phyloP scores from a whole-genome alignment of 2,329 filamentous ascomycete species.

The Coleophoma cylindrospora region DNA sequence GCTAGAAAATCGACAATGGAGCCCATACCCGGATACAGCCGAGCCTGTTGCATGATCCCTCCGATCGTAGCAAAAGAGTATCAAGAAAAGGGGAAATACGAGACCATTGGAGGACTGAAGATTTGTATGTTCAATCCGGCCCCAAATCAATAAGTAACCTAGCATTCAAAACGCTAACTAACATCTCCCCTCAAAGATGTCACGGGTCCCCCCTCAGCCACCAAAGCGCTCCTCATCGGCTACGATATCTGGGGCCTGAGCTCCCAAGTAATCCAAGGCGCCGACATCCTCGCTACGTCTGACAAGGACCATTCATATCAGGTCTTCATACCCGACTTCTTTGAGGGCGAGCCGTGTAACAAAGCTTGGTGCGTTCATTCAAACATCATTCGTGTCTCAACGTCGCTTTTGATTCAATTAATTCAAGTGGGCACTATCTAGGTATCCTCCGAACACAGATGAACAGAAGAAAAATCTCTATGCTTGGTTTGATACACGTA shows the following conservation, averaged over 20 bases:
- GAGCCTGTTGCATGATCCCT: conserved; percentile 52
- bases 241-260: conserved; percentile 66
- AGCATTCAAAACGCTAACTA: neutral
- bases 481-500: no score
- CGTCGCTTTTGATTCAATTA: neutral
- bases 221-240: conserved; percentile 56
- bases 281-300: conserved; percentile 57
- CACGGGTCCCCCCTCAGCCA: conserved; percentile 38
- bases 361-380: conserved; percentile 33
- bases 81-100: conserved; percentile 48
- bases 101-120: conserved; percentile 49
- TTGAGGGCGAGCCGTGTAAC: conserved; percentile 55
- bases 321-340: conserved; percentile 91
- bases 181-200: conserved; percentile 27
- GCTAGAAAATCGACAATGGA: no score
- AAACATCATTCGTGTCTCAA: no score
- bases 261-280: conserved; percentile 64
- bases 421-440: conserved; percentile 1
- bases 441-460: conserved; percentile 53
- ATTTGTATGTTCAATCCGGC: conserved; percentile 32
- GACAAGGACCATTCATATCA: conserved; percentile 61
- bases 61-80: conserved; percentile 52
- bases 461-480: conserved; percentile 49
- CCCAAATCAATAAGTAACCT: conserved; percentile 9
- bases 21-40: no score